These are phyloP conservation scores for Malus hybrid DNA, from an alignment of 331 rosid species.

Conservation along the genomic window DNA sequence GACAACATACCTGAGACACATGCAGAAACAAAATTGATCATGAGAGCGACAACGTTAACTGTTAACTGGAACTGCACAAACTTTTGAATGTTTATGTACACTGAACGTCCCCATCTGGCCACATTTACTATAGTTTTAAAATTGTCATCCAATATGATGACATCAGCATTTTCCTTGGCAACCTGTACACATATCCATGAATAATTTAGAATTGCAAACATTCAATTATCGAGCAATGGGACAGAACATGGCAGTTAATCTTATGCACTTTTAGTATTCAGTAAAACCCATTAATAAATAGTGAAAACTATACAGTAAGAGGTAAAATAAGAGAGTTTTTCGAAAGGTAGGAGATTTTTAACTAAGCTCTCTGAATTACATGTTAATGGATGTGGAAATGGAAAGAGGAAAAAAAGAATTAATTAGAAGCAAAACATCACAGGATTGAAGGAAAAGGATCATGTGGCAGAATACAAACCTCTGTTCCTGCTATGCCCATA, in stretches of 20 bases:
- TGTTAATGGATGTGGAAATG: neutral
- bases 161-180: constrained; percentile 91
- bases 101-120: constrained; percentile 91
- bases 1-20: constrained; percentile 74
- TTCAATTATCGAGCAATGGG: neutral
- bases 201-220: neutral
- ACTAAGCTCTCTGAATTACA: neutral
- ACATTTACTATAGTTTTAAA: constrained; percentile 77
- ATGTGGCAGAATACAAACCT: constrained; percentile 38
- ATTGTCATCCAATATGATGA: constrained; percentile 83
- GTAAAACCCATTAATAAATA: neutral
- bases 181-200: constrained; percentile 45
- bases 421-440: neutral
- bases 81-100: constrained; percentile 88
- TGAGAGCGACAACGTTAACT: constrained; percentile 85
- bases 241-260: neutral
- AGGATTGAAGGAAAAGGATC: neutral
- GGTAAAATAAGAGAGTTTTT: neutral
- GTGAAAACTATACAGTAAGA: neutral
- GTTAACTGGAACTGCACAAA: constrained; percentile 96
- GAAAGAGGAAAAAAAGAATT: neutral
- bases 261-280: neutral
- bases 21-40: constrained; percentile 80
- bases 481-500: constrained; percentile 98
- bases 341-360: neutral